Evolutionary conservation across 208 protist genomes (phyloP).

Genomic region (Naegleria fowleri): DNA sequence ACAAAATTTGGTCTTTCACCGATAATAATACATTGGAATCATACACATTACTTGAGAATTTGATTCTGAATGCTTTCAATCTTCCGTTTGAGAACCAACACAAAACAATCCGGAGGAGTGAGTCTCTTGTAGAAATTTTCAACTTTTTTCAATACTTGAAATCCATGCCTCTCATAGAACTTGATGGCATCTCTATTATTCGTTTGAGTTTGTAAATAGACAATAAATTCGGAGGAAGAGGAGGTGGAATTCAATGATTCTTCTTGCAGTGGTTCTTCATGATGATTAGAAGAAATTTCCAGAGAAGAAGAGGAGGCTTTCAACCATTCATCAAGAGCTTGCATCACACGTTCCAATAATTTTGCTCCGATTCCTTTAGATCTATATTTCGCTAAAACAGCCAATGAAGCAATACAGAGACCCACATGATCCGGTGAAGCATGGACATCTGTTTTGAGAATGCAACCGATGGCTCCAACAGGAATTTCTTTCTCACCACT

Average conservation of each 20-base stretch:
- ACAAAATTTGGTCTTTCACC: too few species aligned
- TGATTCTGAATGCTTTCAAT: too few species aligned
- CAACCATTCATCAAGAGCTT: background rate
- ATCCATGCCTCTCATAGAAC: background rate
- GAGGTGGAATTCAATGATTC: background rate
- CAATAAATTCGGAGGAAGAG: background rate
- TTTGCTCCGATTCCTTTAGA: background rate
- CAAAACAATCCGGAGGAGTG: background rate
- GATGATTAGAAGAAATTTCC: too few species aligned
- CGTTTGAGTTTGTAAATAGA: background rate
- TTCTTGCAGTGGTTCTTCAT: too few species aligned
- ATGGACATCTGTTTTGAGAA: background rate
- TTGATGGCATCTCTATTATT: background rate
- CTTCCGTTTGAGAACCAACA: too few species aligned
- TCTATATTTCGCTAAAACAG: background rate
- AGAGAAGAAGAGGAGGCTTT: background rate
- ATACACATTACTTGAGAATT: too few species aligned
- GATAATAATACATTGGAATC: too few species aligned
- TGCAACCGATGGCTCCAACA: background rate
- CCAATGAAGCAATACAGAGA: background rate
- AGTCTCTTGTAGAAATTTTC: background rate
- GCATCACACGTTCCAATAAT: background rate
- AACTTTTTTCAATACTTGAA: background rate
- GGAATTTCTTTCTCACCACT: background rate
- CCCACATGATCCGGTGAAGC: background rate